phyloP scores from a whole-genome alignment of 140 eudicot species.

The Eryngium alpinum region DNA sequence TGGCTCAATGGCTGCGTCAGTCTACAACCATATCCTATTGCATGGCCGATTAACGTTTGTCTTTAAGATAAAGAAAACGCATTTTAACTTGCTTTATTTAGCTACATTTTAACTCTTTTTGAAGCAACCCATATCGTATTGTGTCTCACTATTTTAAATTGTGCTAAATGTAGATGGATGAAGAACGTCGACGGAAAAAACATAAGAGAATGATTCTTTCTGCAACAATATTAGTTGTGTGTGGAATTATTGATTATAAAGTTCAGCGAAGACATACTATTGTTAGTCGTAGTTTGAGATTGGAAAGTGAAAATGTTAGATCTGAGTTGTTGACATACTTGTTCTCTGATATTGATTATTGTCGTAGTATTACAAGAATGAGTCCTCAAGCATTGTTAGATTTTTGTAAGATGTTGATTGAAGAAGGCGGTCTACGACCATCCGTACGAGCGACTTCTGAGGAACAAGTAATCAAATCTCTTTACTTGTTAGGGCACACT shows the following conservation, averaged over 20 bases:
- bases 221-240: background rate
- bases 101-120: no score
- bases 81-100: no score
- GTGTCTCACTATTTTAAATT: no score
- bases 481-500: background rate
- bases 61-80: no score
- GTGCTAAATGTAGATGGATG: background rate
- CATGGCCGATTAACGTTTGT: no score
- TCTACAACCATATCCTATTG: no score
- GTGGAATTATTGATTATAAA: background rate
- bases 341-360: background rate
- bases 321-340: background rate
- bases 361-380: background rate
- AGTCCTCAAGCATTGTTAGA: background rate
- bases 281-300: background rate
- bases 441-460: background rate
- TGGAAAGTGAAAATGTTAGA: background rate
- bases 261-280: no score
- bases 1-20: no score
- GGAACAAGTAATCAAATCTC: background rate
- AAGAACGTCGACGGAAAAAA: no score
- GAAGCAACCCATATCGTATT: no score
- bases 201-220: no score
- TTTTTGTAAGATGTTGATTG: background rate
- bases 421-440: background rate